A percentile compares a stretch with the other conserved stretches of the same genome.
Evolutionary conservation across 1,284 basidiomycete genomes (phyloP).

Genomic region (Coniferiporia sulphurascens): DNA sequence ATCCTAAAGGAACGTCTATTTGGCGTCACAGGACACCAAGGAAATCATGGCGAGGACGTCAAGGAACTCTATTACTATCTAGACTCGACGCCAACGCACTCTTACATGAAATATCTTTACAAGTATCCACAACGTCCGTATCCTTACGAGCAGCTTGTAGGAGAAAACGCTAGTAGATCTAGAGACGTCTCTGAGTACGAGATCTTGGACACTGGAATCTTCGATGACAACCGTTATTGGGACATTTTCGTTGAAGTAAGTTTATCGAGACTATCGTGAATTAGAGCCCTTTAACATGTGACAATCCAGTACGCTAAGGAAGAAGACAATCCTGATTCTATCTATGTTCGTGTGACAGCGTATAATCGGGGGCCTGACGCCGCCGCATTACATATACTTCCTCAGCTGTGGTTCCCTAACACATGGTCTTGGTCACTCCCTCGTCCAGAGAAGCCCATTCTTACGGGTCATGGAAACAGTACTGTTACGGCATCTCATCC

Average conservation of each 20-base stretch:
- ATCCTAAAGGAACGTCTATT: constrained; percentile 97
- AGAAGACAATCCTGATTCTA: constrained; percentile 81
- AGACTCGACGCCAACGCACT: constrained; percentile 96
- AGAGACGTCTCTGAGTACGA: constrained; percentile 91
- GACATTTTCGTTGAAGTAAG: constrained; percentile 92
- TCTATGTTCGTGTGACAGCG: constrained; percentile 91
- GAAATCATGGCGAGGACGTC: constrained; percentile 98
- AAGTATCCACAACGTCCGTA: constrained; percentile 92
- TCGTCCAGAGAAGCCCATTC: constrained; percentile 71
- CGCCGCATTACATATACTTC: constrained; percentile 92
- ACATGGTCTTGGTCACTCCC: constrained; percentile 95
- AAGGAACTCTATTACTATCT: constrained; percentile 99
- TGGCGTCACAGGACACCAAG: constrained; percentile 92
- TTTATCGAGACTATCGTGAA: constrained; percentile 20
- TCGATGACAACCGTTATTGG: constrained; percentile 96
- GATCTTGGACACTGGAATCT: constrained; percentile 87
- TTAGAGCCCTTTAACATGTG: constrained; percentile 10
- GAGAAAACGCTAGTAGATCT: constrained; percentile 78
- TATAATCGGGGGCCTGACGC: constrained; percentile 97
- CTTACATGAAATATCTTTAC: constrained; percentile 99
- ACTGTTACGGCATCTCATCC: constrained; percentile 75
- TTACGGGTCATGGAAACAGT: constrained; percentile 58
- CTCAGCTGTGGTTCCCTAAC: constrained; percentile 96
- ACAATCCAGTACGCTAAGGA: constrained; percentile 88
- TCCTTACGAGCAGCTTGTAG: constrained; percentile 91